Percentiles rank a stretch among this genome's conserved stretches.
Conservation (phyloP, 2,329 filamentous ascomycete genomes). For the Leptographium wingfieldii region DNA sequence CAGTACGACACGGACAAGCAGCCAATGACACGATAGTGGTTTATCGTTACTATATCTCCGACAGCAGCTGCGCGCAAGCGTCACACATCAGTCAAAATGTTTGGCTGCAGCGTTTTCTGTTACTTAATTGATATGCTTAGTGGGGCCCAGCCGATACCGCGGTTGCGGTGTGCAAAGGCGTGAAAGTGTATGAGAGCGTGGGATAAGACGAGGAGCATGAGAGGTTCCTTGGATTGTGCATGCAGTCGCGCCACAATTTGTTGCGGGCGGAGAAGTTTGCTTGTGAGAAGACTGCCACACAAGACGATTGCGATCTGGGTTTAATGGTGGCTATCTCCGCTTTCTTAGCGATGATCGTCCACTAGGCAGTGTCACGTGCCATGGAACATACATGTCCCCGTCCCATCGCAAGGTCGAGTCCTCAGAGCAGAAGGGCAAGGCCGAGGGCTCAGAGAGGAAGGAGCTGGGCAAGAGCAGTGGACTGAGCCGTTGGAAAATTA, state of each 20-base stretch:
- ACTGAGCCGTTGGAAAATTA: too few species aligned
- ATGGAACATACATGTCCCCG: too few species aligned
- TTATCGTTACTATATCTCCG: slow-evolving; percentile 7
- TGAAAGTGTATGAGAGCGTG: not conserved
- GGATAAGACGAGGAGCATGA: not conserved
- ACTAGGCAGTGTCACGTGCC: not conserved
- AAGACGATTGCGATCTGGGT: not conserved
- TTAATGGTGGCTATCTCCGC: not conserved
- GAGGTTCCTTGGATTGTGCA: not conserved
- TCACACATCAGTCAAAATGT: not conserved
- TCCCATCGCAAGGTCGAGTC: not conserved
- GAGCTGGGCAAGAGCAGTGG: not conserved
- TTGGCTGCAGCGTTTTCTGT: not conserved
- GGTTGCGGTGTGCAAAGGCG: not conserved
- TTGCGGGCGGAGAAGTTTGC: too few species aligned
- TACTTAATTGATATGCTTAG: not conserved
- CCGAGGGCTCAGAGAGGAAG: not conserved
- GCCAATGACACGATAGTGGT: slow-evolving; percentile 8
- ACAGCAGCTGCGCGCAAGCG: not conserved
- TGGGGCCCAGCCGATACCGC: not conserved
- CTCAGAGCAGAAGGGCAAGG: not conserved
- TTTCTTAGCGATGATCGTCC: not conserved
- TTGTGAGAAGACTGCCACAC: not conserved
- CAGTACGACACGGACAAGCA: not conserved
- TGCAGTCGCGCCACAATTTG: not conserved